Percentiles rank a stretch among this genome's conserved stretches.
Evolutionary conservation across 805 yeast species (phyloP).

Genomic region (Saccharomycopsis sp.): DNA sequence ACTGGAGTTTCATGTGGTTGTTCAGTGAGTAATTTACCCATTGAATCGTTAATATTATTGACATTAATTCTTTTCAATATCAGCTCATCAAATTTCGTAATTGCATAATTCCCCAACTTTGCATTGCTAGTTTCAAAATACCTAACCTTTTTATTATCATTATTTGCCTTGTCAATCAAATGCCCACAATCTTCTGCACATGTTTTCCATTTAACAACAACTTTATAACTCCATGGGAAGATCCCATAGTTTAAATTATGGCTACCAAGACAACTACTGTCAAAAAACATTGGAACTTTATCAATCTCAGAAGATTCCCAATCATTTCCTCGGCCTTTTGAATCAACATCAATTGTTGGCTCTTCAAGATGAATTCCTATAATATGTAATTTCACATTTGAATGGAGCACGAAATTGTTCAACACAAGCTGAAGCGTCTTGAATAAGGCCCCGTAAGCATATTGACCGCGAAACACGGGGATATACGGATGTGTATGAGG

Average conservation of each 20-base stretch:
- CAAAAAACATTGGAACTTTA: slow-evolving; percentile 16
- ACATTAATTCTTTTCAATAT: slow-evolving; percentile 5
- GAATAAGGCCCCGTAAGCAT: slow-evolving; percentile 48
- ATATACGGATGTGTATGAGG: slow-evolving; percentile 49
- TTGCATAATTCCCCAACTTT: slow-evolving; percentile 1
- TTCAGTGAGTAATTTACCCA: slow-evolving; percentile 10
- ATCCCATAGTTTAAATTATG: slow-evolving; percentile 9
- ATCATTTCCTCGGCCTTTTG: slow-evolving; percentile 20
- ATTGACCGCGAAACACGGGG: slow-evolving; percentile 50
- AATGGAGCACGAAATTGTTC: slow-evolving; percentile 49
- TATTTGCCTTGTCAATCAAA: slow-evolving; percentile 27
- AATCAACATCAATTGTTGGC: slow-evolving; percentile 23
- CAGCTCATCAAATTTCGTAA: slow-evolving; percentile 4
- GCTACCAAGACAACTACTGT: too few relatives aligned
- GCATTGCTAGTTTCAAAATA: not conserved
- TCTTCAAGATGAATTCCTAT: slow-evolving; percentile 29
- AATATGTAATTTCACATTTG: slow-evolving; percentile 46
- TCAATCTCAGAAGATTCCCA: slow-evolving; percentile 23
- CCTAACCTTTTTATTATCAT: not conserved
- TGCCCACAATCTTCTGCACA: slow-evolving; percentile 47
- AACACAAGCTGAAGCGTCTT: slow-evolving; percentile 49
- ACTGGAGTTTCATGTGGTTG: not conserved
- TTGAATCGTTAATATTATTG: slow-evolving; percentile 3
- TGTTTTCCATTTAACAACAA: slow-evolving; percentile 51
- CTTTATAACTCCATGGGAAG: slow-evolving; percentile 36